Conservation (phyloP, 306 rosid species). For the Styphnolobium japonicum region DNA sequence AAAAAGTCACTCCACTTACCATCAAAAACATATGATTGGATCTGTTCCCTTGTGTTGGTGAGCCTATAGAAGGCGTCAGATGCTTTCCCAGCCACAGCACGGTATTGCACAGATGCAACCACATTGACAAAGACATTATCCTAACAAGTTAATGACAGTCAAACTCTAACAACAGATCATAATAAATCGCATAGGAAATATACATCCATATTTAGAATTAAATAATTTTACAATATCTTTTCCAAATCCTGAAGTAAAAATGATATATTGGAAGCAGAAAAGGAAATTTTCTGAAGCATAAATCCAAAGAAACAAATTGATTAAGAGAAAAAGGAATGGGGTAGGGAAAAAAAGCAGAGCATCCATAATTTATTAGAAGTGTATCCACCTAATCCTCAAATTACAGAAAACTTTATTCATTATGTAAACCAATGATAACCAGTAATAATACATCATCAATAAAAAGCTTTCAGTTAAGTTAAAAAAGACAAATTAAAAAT, state of each 20-base stretch:
- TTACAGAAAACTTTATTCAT: background rate
- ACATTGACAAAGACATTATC: constrained; percentile 77
- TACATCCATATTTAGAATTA: background rate
- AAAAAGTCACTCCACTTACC: constrained; percentile 38
- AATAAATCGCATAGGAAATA: constrained; percentile 1
- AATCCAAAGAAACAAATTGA: constrained; percentile 11
- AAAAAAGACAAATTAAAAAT: background rate
- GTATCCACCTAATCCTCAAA: background rate
- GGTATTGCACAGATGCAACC: constrained; percentile 65
- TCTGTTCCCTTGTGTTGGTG: constrained; percentile 59
- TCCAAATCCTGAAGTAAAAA: constrained; percentile 9
- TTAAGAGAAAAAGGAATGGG: background rate
- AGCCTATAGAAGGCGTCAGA: constrained; percentile 77
- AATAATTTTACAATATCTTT: background rate
- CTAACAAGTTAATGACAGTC: constrained; percentile 32
- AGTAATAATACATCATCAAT: background rate
- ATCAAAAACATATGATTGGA: constrained; percentile 72
- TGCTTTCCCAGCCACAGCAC: constrained; percentile 55
- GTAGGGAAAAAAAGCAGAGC: background rate
- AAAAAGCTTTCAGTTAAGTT: background rate
- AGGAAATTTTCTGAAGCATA: constrained; percentile 10
- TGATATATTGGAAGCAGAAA: background rate
- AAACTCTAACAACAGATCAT: constrained; percentile 11
- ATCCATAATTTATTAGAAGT: background rate
- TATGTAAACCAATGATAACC: background rate